These are phyloP conservation scores for Tetragonia tetragonoides DNA, from an alignment of 148 eudicot genomes.

Conservation along the genomic window DNA sequence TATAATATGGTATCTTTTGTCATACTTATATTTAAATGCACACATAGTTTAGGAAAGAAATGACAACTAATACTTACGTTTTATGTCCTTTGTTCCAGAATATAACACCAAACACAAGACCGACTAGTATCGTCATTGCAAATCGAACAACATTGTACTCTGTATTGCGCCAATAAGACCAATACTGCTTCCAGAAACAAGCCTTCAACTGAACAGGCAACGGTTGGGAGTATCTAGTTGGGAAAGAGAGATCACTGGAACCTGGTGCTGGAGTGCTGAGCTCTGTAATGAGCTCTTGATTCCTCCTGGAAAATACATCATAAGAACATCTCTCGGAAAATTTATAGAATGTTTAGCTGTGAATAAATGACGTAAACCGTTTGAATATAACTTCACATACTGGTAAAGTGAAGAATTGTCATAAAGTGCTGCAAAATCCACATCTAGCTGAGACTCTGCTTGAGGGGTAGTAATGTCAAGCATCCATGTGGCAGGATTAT, in stretches of 20 bases:
- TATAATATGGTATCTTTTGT: background rate
- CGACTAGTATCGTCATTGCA: slow-evolving; percentile 36
- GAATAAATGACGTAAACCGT: background rate
- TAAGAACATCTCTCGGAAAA: slow-evolving; percentile 2
- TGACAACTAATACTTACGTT: slow-evolving; percentile 39
- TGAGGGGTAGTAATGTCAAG: slow-evolving; percentile 53
- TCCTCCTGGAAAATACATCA: slow-evolving; percentile 37
- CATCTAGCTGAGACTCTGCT: slow-evolving; percentile 40
- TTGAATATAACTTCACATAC: slow-evolving; percentile 29
- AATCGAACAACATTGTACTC: slow-evolving; percentile 54
- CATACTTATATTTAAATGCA: background rate
- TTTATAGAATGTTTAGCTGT: background rate
- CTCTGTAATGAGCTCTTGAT: slow-evolving; percentile 48
- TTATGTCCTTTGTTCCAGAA: slow-evolving; percentile 55
- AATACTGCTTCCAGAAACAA: slow-evolving; percentile 68
- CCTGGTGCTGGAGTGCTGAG: slow-evolving; percentile 39
- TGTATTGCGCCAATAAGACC: slow-evolving; percentile 82
- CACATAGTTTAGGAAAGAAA: background rate
- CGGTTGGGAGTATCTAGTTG: slow-evolving; percentile 55
- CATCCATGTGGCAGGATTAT: slow-evolving; percentile 88
- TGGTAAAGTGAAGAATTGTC: slow-evolving; percentile 45
- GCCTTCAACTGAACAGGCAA: slow-evolving; percentile 48
- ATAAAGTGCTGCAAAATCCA: slow-evolving; percentile 59
- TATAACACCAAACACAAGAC: slow-evolving; percentile 50
- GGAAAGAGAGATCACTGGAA: slow-evolving; percentile 49